These are phyloP conservation scores for Eucalyptus brandiana DNA, from an alignment of 345 rosid genomes.

Conservation along the genomic window DNA sequence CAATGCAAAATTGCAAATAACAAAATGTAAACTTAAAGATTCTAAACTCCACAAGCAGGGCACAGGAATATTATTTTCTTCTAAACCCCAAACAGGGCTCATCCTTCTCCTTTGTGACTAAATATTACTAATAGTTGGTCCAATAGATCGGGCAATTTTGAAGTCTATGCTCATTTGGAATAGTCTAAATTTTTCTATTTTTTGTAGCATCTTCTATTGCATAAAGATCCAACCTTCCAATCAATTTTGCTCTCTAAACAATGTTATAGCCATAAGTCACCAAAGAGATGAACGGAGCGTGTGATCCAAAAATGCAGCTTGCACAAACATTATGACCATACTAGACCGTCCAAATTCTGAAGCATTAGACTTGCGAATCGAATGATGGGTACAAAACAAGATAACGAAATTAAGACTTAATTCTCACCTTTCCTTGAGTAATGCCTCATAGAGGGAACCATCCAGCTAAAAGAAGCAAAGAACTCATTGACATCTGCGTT, in stretches of 20 bases:
- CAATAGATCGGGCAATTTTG: not conserved
- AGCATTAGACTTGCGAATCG: not conserved
- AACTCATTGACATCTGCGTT: not conserved
- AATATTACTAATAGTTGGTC: not conserved
- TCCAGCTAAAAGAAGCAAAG: not conserved
- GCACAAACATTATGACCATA: not conserved
- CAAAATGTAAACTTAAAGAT: not conserved
- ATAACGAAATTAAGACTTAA: not conserved
- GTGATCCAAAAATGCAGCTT: not conserved
- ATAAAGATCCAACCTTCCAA: not conserved
- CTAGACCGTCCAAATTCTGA: not conserved
- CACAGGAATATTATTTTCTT: not conserved
- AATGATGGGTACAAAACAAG: not conserved
- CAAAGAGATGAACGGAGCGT: not conserved
- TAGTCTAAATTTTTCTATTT: not conserved
- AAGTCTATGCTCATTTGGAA: not conserved
- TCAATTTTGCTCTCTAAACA: not conserved
- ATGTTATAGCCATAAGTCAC: not conserved
- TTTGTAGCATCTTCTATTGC: not conserved
- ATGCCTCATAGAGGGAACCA: not conserved
- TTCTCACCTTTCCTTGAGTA: not conserved
- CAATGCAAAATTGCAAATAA: not conserved
- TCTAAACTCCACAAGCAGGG: not conserved
- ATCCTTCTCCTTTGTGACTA: not conserved
- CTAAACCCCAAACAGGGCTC: not conserved